phyloP scores from a whole-genome alignment of 768 basidiomycete species.

The Psilocybe cubensis region DNA sequence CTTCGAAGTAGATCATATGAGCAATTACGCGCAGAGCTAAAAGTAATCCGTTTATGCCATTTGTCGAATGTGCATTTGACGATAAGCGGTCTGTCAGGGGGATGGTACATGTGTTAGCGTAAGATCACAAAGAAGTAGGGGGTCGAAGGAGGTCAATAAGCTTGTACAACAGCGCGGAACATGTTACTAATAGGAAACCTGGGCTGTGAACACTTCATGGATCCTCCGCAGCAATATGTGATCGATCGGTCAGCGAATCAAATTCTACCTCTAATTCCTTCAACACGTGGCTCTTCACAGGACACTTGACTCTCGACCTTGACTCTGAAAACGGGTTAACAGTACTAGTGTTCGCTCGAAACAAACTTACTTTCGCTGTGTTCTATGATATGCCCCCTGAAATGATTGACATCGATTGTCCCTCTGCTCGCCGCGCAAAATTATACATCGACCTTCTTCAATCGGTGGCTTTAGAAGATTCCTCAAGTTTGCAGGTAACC shows the following conservation, averaged over 20 bases:
- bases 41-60: slow-evolving; percentile 76
- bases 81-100: slow-evolving; percentile 77
- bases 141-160: background rate
- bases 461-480: slow-evolving; percentile 7
- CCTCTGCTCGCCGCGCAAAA: background rate
- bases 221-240: slow-evolving; percentile 10
- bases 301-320: too few relatives aligned
- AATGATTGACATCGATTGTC: background rate
- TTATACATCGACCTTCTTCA: slow-evolving; percentile 13
- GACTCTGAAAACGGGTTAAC: too few relatives aligned
- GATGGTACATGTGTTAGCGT: slow-evolving; percentile 35
- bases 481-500: slow-evolving; percentile 9
- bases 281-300: too few relatives aligned
- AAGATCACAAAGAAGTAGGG: background rate
- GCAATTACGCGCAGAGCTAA: slow-evolving; percentile 79
- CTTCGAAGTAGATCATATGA: slow-evolving; percentile 72
- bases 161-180: slow-evolving; percentile 1
- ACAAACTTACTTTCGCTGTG: too few relatives aligned
- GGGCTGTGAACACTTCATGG: slow-evolving; percentile 2
- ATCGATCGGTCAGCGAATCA: slow-evolving; percentile 10
- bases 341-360: too few relatives aligned
- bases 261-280: too few relatives aligned
- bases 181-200: slow-evolving; percentile 4
- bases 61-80: slow-evolving; percentile 85
- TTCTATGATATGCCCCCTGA: too few relatives aligned